Percentiles rank a stretch among this genome's conserved stretches.
Evolutionary conservation across 495 filamentous ascomycete genomes (phyloP).

Genomic region (Penicillium flavigenum): DNA sequence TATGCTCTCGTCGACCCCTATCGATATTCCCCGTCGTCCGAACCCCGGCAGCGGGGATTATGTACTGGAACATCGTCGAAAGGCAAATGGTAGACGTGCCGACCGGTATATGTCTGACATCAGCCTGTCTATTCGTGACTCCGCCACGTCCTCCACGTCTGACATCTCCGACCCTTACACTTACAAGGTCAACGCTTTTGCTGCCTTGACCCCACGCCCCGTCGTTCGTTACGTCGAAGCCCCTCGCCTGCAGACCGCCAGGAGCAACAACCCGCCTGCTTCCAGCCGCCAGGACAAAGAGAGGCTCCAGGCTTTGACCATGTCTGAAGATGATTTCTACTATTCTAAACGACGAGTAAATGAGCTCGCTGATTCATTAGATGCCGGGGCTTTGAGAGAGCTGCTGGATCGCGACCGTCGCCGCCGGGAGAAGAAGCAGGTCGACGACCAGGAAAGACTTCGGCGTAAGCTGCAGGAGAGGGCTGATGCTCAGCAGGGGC

Average conservation of each 20-base stretch:
- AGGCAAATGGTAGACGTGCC: slow-evolving; percentile 54
- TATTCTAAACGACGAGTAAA: slow-evolving; percentile 69
- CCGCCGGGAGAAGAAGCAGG: slow-evolving; percentile 68
- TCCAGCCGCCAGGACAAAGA: slow-evolving; percentile 39
- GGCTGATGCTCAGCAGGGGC: slow-evolving; percentile 62
- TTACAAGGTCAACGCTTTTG: slow-evolving; percentile 72
- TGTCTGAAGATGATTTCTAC: slow-evolving; percentile 63
- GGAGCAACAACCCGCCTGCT: slow-evolving; percentile 38
- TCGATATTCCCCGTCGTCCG: slow-evolving; percentile 62
- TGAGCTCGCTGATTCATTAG: slow-evolving; percentile 76
- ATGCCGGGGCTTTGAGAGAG: slow-evolving; percentile 74
- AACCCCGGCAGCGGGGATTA: slow-evolving; percentile 45
- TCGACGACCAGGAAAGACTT: slow-evolving; percentile 67
- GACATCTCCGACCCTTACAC: slow-evolving; percentile 66
- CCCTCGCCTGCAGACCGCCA: slow-evolving; percentile 47
- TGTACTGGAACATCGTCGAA: slow-evolving; percentile 60
- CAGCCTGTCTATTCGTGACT: slow-evolving; percentile 69
- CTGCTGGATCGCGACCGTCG: slow-evolving; percentile 82
- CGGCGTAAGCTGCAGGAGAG: slow-evolving; percentile 66
- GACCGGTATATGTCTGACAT: slow-evolving; percentile 68
- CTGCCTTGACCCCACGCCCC: slow-evolving; percentile 75
- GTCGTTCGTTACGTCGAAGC: slow-evolving; percentile 70
- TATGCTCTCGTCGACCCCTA: slow-evolving; percentile 67
- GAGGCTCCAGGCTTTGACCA: slow-evolving; percentile 42
- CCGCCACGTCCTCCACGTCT: slow-evolving; percentile 70